Conservation (phyloP, 257 asterid genomes). For the Nicotiana benthamiana region DNA sequence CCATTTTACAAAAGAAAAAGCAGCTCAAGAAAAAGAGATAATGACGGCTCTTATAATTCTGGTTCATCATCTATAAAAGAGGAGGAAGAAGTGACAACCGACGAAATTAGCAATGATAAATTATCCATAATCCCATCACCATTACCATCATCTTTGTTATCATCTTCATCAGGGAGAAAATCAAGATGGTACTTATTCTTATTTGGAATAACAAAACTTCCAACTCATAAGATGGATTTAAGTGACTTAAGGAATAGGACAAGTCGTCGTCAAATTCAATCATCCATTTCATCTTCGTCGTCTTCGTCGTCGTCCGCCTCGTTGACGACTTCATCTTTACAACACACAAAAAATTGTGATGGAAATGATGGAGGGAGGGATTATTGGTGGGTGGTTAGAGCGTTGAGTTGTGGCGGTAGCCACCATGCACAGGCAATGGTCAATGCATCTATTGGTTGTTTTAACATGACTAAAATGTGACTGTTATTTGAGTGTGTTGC, state of each 20-base stretch:
- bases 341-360: constrained; percentile 1
- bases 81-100: not conserved
- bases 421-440: constrained; percentile 10
- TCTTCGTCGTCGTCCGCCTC: constrained; percentile 10
- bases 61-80: not conserved
- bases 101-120: constrained; percentile 21
- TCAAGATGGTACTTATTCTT: constrained; percentile 45
- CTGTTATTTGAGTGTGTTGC: no score
- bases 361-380: constrained; percentile 16
- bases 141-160: not conserved
- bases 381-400: constrained; percentile 43
- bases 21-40: constrained; percentile 3
- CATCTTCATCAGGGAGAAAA: constrained; percentile 31
- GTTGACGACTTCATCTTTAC: constrained; percentile 13
- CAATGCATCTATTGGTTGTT: not conserved
- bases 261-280: constrained; percentile 29
- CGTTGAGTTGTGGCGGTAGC: constrained; percentile 50
- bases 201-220: constrained; percentile 42
- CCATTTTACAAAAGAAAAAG: not conserved
- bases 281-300: constrained; percentile 6
- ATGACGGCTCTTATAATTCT: not conserved
- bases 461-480: not conserved
- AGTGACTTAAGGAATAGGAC: constrained; percentile 49
- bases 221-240: constrained; percentile 30
- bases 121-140: constrained; percentile 17